Evolutionary conservation across 2,329 filamentous ascomycete genomes (phyloP).

Genomic region (Paraphaeosphaeria sporulosa): DNA sequence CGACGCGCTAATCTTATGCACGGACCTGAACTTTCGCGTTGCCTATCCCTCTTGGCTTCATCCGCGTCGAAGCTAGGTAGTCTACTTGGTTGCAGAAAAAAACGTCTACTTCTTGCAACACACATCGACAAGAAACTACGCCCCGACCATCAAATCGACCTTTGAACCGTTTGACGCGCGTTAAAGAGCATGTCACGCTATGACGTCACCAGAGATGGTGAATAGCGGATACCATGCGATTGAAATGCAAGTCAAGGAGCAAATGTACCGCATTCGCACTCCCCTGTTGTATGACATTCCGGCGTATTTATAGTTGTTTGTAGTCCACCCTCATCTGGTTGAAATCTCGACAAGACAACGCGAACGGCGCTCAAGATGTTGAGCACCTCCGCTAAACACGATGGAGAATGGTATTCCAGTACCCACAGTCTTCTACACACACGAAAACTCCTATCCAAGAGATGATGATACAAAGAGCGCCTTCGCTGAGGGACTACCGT

Average conservation of each 20-base stretch:
- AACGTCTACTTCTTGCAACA: neutral
- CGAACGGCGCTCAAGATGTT: too few relatives aligned
- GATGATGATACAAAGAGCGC: too few relatives aligned
- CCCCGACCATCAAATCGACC: neutral
- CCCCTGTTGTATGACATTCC: neutral
- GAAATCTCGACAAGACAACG: too few relatives aligned
- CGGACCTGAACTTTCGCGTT: constrained; percentile 6
- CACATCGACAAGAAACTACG: neutral
- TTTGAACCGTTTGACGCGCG: constrained; percentile 3
- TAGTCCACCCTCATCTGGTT: too few relatives aligned
- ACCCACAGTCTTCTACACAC: too few relatives aligned
- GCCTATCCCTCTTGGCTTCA: constrained; percentile 7
- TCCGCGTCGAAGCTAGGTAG: neutral
- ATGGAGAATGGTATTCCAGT: too few relatives aligned
- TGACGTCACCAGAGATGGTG: constrained; percentile 12
- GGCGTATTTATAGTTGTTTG: too few relatives aligned
- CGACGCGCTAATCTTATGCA: constrained; percentile 14
- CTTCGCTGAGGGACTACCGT: too few relatives aligned
- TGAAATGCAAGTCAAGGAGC: too few relatives aligned
- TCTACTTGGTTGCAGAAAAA: neutral
- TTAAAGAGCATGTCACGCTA: neutral
- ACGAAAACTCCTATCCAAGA: too few relatives aligned
- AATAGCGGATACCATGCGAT: neutral
- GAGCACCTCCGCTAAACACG: too few relatives aligned
- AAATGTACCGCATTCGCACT: too few relatives aligned